These are phyloP conservation scores for Sordariomycetes sp. DNA, from an alignment of 2,329 filamentous ascomycete species.

Conservation along the genomic window DNA sequence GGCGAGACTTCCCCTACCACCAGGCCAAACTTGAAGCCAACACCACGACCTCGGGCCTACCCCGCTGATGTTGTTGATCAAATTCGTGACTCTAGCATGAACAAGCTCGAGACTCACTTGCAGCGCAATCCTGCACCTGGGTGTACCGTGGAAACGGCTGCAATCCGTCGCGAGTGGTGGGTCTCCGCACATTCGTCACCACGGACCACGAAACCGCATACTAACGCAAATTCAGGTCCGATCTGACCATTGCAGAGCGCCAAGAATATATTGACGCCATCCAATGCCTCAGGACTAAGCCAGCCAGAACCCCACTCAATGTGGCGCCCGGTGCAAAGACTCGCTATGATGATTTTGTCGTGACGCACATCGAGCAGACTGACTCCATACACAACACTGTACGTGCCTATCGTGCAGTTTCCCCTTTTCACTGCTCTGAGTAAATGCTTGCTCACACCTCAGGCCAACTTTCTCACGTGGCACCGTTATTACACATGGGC, in stretches of 20 bases:
- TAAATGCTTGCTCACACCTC: not conserved
- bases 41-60: not conserved
- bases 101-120: not conserved
- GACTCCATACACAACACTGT: constrained; percentile 15
- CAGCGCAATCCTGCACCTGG: not conserved
- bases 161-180: not conserved
- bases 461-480: constrained; percentile 27
- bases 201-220: not conserved
- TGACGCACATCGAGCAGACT: constrained; percentile 18
- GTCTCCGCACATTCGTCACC: not conserved
- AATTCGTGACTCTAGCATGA: not conserved
- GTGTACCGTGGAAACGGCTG: not conserved
- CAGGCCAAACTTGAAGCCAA: not conserved
- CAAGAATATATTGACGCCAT: constrained; percentile 6
- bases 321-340: constrained; percentile 14
- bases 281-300: constrained; percentile 11
- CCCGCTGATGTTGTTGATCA: not conserved
- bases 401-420: constrained; percentile 2
- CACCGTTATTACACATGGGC: constrained; percentile 28
- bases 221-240: not conserved
- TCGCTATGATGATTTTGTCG: constrained; percentile 22
- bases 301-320: constrained; percentile 11
- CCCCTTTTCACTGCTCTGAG: not conserved
- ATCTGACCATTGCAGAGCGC: not conserved
- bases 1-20: not conserved